These are phyloP conservation scores for Sphaerobolus stellatus DNA, from an alignment of 1,284 basidiomycete genomes.

Conservation along the genomic window DNA sequence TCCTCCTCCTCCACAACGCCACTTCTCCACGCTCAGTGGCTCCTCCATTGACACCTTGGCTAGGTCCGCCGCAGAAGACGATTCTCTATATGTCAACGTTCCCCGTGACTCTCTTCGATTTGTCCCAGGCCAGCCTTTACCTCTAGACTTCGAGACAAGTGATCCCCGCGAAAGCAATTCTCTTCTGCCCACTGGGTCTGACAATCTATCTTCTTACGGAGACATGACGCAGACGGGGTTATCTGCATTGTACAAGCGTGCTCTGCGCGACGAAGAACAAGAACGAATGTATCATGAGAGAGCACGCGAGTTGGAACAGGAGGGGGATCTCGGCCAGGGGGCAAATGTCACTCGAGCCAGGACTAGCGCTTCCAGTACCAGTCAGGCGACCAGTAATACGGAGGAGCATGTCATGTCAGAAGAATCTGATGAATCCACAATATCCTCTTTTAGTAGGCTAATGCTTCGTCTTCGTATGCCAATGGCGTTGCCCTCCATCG, in stretches of 20 bases:
- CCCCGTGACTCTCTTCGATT: constrained; percentile 4
- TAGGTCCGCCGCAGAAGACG: constrained; percentile 2
- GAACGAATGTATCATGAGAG: neutral
- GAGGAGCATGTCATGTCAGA: neutral
- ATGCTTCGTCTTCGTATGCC: neutral
- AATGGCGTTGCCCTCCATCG: constrained; percentile 2
- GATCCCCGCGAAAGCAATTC: too few species aligned
- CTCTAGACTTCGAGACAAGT: neutral
- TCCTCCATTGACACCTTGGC: too few species aligned
- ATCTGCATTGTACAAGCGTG: neutral
- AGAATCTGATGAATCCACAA: neutral
- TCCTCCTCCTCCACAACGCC: too few species aligned
- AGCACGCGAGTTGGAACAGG: too few species aligned
- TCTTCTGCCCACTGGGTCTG: neutral
- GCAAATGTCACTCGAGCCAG: neutral
- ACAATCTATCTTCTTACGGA: neutral
- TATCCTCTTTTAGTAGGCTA: constrained; percentile 4
- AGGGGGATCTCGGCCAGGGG: too few species aligned
- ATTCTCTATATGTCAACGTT: constrained; percentile 9
- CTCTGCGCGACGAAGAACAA: neutral
- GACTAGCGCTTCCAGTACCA: neutral
- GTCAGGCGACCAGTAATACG: neutral
- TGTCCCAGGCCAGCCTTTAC: neutral
- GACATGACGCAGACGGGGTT: neutral
- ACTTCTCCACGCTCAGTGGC: too few species aligned